phyloP scores from a whole-genome alignment of 2,329 filamentous ascomycete species.

The Stenocarpella maydis region DNA sequence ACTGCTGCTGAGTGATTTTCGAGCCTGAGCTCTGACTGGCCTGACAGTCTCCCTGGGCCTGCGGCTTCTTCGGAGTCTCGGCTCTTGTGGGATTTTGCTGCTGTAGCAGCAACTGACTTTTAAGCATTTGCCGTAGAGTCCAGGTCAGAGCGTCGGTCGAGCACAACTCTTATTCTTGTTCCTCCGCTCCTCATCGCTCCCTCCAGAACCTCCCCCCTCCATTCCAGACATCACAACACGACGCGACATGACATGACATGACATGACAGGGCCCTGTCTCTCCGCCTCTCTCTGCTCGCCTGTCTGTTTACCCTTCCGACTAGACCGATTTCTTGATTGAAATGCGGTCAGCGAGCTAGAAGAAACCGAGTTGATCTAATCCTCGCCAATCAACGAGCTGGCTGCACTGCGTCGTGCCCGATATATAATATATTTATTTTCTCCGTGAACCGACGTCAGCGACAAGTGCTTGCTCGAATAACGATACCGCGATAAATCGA shows the following conservation, averaged over 20 bases:
- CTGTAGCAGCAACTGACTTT: background rate
- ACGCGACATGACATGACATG: slow-evolving; percentile 1
- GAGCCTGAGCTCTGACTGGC: background rate
- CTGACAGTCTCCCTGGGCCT: too few species aligned
- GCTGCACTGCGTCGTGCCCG: background rate
- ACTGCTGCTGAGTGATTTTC: slow-evolving; percentile 27
- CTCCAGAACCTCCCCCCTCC: too few species aligned
- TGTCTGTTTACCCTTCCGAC: background rate
- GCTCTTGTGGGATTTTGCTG: background rate
- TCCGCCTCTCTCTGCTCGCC: background rate
- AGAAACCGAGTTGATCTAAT: background rate
- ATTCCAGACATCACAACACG: background rate
- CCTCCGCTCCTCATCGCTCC: background rate
- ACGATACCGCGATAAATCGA: background rate
- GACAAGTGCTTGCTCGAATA: background rate
- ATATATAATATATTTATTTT: background rate
- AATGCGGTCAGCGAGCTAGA: slow-evolving; percentile 29
- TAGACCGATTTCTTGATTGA: slow-evolving; percentile 35
- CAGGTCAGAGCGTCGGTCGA: slow-evolving; percentile 1
- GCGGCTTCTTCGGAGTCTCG: slow-evolving; percentile 19
- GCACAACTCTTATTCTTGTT: background rate
- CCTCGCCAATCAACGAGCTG: background rate
- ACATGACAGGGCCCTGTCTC: background rate
- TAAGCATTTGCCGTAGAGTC: slow-evolving; percentile 6
- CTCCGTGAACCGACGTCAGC: background rate